Conservation (phyloP, 2,329 filamentous ascomycete species). For the Hymenoscyphus albidus region DNA sequence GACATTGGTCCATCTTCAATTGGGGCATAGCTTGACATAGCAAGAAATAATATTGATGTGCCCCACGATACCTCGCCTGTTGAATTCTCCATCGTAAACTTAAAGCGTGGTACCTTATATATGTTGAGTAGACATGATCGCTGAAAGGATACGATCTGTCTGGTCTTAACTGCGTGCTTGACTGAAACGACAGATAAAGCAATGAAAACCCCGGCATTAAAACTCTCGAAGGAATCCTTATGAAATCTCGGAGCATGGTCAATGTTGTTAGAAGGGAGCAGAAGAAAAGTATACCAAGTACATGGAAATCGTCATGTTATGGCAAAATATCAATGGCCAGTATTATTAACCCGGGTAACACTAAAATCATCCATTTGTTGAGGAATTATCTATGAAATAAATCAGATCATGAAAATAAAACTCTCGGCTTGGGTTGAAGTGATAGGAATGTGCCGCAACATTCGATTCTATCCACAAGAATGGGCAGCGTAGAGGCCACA, state of each 20-base stretch:
- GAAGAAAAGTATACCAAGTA: not conserved
- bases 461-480: constrained; percentile 2
- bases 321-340: not conserved
- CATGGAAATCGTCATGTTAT: not conserved
- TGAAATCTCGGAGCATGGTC: not conserved
- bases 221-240: not conserved
- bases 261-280: not conserved
- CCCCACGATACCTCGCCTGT: too few species aligned
- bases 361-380: not conserved
- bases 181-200: too few species aligned
- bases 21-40: too few species aligned
- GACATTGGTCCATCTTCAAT: too few species aligned
- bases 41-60: too few species aligned
- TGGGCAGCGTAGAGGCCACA: constrained; percentile 10
- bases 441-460: not conserved
- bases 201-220: too few species aligned
- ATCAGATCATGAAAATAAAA: constrained; percentile 3
- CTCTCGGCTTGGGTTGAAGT: not conserved
- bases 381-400: not conserved
- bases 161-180: too few species aligned
- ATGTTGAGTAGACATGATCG: too few species aligned
- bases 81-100: too few species aligned
- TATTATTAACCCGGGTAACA: not conserved
- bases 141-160: too few species aligned
- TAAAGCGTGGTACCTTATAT: too few species aligned